These are phyloP conservation scores for Dioscorea zingiberensis DNA, from an alignment of 106 monocot species.

Conservation along the genomic window DNA sequence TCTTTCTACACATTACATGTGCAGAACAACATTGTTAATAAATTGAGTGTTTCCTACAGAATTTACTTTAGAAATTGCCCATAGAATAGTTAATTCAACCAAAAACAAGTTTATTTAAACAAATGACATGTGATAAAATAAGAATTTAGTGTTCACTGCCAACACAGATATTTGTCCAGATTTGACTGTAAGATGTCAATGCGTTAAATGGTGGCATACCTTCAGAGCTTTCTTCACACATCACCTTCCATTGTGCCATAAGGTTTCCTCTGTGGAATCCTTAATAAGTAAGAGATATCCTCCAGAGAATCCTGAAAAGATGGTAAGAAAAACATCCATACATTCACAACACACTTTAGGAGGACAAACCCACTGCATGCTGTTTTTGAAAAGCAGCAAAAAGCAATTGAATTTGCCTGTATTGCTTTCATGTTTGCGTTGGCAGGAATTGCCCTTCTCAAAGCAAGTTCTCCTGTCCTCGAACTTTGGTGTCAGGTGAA, in stretches of 20 bases:
- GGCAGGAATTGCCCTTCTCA: slow-evolving; percentile 89
- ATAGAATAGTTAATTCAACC: too few relatives aligned
- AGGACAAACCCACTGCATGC: background rate
- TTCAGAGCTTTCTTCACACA: slow-evolving; percentile 90
- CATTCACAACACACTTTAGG: background rate
- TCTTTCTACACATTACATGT: too few relatives aligned
- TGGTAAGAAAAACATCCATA: background rate
- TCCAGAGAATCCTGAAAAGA: slow-evolving; percentile 69
- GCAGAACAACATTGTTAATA: too few relatives aligned
- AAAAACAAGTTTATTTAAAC: too few relatives aligned
- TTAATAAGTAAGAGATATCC: slow-evolving; percentile 81
- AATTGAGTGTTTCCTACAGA: too few relatives aligned
- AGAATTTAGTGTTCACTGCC: too few relatives aligned
- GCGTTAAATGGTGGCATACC: slow-evolving; percentile 17
- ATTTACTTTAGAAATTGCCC: too few relatives aligned
- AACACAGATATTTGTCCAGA: too few relatives aligned
- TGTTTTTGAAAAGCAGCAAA: background rate
- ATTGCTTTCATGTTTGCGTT: slow-evolving; percentile 90
- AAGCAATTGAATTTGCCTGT: slow-evolving; percentile 35
- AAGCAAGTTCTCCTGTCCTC: slow-evolving; percentile 75
- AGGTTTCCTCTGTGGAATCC: slow-evolving; percentile 93
- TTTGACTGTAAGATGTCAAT: too few relatives aligned
- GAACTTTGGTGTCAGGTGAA: slow-evolving; percentile 83
- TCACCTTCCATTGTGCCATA: slow-evolving; percentile 83
- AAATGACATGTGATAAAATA: too few relatives aligned